Base-by-base conservation (phyloP, 495 filamentous ascomycete genomes). In the Xylaria cubensis region DNA sequence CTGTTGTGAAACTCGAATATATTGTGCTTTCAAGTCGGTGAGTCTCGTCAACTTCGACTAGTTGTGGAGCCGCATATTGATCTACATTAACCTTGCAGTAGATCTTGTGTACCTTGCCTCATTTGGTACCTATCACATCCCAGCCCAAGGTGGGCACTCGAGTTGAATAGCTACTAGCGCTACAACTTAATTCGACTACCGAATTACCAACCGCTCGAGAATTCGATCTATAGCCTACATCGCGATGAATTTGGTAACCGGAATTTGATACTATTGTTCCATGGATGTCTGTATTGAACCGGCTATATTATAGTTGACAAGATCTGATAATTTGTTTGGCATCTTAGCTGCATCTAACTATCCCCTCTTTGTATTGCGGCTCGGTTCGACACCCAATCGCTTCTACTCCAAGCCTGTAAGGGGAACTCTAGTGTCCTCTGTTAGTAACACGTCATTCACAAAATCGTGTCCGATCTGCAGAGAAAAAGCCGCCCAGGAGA, bases 361-460 rank as follows among this genome's bases (percentile, higher is more conserved):
- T 64, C 17, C 61, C 36, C 36, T 44, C 39, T 64, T 64, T 29
- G 39, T 17, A 44, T 13, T 64, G 61, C 61, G 61, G 61, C 61
- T 64, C 50, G 65, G 48, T n/a, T 51, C 65, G 50, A 19, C n/a
- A 24, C 2, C 65, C 65, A 67, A 67, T 67, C 65, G 21, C 21
- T 50, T 55, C 4, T 21, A 17, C 21, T 56, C 34, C 19, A 21
- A 39, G 64, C 29, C 53, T 6, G 64, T 64, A 46, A 44, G 61
- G 61, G 21, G 58, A 61, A 21, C 21, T 42, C 61, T 44, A 44
- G 36, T 44, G n/a, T 1, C 19, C 0, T 19, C 26, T 6, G 44
- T n/a, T 46, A 56, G 36, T 42, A 26, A 55, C 36, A 44, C 29
- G 34, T 67, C 65, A 67, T 55, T 44, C 12, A 39, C 13, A 50